These are phyloP conservation scores for Botrytis cinerea DNA, from an alignment of 2,329 filamentous ascomycete genomes.

Conservation along the genomic window DNA sequence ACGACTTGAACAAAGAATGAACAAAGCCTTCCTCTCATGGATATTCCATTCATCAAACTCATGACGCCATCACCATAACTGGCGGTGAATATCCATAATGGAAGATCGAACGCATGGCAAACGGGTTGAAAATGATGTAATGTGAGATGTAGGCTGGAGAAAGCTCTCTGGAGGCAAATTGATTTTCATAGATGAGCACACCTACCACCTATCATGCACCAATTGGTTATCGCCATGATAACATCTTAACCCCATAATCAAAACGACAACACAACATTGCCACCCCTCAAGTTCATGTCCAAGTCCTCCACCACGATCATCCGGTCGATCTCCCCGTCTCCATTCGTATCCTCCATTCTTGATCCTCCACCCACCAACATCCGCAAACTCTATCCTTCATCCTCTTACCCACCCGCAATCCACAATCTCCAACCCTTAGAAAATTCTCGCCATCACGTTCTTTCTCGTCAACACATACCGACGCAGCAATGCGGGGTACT, in stretches of 20 bases:
- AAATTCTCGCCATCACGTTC: conserved; percentile 4
- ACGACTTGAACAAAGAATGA: background rate
- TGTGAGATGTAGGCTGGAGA: background rate
- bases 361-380: background rate
- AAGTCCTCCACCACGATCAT: background rate
- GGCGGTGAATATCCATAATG: background rate
- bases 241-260: background rate
- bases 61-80: background rate
- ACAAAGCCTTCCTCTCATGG: background rate
- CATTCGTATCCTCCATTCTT: background rate
- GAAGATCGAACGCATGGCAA: background rate
- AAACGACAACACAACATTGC: background rate
- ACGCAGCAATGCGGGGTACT: conserved; percentile 13
- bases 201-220: background rate
- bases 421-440: background rate
- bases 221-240: background rate
- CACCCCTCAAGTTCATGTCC: conserved; percentile 1
- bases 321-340: conserved; percentile 2
- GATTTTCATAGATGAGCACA: background rate
- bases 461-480: conserved; percentile 4
- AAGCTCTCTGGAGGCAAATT: background rate
- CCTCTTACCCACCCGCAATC: background rate
- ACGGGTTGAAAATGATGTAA: background rate
- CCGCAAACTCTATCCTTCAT: background rate
- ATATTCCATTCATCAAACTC: background rate